Base-by-base conservation (phyloP, 2,329 filamentous ascomycete genomes). In the Fusarium sp. region DNA sequence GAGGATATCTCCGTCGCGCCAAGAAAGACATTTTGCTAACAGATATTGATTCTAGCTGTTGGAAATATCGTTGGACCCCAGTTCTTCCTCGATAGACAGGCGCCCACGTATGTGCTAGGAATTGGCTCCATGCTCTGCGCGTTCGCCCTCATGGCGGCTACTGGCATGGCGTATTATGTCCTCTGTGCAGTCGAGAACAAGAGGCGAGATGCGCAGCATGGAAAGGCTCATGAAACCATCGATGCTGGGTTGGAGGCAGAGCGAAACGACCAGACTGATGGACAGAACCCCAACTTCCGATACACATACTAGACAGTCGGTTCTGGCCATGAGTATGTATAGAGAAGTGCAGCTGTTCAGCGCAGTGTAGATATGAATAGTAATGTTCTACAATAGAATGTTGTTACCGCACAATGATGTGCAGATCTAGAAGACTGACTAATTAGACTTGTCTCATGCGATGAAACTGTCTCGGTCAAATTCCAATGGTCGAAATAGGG, bases 11-110 rank as follows among this genome's bases (percentile, higher is more conserved):
- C 2, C 5, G 3, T 6, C 22, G 2, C 8, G 15, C 9, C 17
- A 15, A 27, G 30, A 47, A 47, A 3, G 0, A 11, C 14, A 3
- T 27, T 9, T 47, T 10, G 6, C 22, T 47, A 9, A 47, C 4
- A 27, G 6, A 25, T 15, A 10, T 20, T 32, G 7, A 37, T 33
- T 27, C 14, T 35, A 73, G 78, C 78, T 2, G 45, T 79, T 27
- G 77, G 78, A 22, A 78, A 80, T 15, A 80, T 80, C 27, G 67
- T 79, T 17, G 78, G 78, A 0, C 78, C 78, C 9, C 78, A 79
- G 45, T 68, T 80, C 35, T 79, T 79, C 50, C 63, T 70, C 4
- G 63, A 69, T 7, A 63, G 47, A 1, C 78, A 80, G 57, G 72
- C 78, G 17, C 78, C 78, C 2, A 56, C 50, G 30, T 56, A 56